Base-by-base conservation (phyloP, 768 basidiomycete genomes). In the Rhodosporidiobolus sp. region DNA sequence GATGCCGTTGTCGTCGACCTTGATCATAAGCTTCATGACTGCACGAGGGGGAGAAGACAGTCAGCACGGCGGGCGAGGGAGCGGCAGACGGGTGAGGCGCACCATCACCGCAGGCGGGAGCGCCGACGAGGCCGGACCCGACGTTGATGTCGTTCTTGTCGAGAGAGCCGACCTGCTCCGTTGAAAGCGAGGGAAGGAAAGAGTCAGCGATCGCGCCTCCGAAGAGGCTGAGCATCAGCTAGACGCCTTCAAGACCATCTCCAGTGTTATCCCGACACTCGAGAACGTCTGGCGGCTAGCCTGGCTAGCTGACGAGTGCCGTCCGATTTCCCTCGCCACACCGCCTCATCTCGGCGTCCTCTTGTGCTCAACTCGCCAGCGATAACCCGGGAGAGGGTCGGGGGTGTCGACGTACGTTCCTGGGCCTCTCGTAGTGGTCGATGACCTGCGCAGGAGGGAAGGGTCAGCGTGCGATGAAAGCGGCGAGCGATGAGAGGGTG, bases 21-120 rank as follows among this genome's bases (percentile, higher is more conserved):
- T 89, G 80, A 99, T 99, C 83, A 98, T 95, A 19, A 99, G 88
- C 82, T 98, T 98, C 95, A 99, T 99, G 57, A 97, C 95, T 75
- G 74, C 26, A 63, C 76, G 78, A 64, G 1, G 28, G 28, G 52
- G 3, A n/a, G 53, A 5, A 1, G 34, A 4, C 12, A 38, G 28
- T 24, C 22, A 52, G 45, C 48, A 35, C 16, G 16, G 11, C 35
- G 30, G 28, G 34, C 1, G 53, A 28, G 16, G 35, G n/a, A n/a
- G n/a, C n/a, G n/a, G 45, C 34, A n/a, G 38, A 7, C 9, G 38
- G 49, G 24, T 2, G 49, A 32, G 45, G 72, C 77, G 60, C 12
- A 76, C 77, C 78, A 76, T 78, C 79, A 24, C 79, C 79, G 56
- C 79, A 79, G 10, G 79, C 79, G 12, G 78, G 78, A 28, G 78